A percentile compares a stretch with the other conserved stretches of the same genome.
Conservation (phyloP, 2,329 filamentous ascomycete species). For the Fusarium virguliforme region DNA sequence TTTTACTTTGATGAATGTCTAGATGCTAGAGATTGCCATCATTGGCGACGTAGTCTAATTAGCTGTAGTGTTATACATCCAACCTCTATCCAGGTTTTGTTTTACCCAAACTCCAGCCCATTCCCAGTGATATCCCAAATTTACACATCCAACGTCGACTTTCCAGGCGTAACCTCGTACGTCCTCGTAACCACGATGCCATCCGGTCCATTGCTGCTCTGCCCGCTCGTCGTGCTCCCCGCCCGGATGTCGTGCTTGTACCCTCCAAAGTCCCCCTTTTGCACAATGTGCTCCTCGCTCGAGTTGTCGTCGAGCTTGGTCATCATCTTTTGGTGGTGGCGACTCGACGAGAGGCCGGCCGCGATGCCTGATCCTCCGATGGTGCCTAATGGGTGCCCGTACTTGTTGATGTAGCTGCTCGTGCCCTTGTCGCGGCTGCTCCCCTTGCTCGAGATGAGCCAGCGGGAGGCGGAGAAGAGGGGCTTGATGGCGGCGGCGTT, state of each 20-base stretch:
- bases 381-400: constrained; percentile 48
- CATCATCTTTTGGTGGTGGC: constrained; percentile 46
- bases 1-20: not conserved
- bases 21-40: not conserved
- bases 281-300: constrained; percentile 55
- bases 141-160: constrained; percentile 49
- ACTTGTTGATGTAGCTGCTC: constrained; percentile 47
- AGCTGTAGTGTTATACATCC: not conserved
- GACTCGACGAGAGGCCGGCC: constrained; percentile 23
- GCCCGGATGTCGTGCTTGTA: constrained; percentile 46
- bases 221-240: constrained; percentile 44
- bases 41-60: constrained; percentile 11
- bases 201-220: constrained; percentile 29
- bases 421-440: constrained; percentile 50
- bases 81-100: not conserved
- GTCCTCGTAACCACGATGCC: constrained; percentile 50
- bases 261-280: constrained; percentile 37
- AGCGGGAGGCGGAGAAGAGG: constrained; percentile 55
- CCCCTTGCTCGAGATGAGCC: constrained; percentile 55
- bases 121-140: constrained; percentile 6
- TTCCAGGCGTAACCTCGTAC: constrained; percentile 46
- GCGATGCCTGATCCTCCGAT: constrained; percentile 47
- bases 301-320: constrained; percentile 51
- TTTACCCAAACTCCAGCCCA: constrained; percentile 24
- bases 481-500: constrained; percentile 61